Conservation (phyloP, 805 yeast species). For the Ogataea minuta region DNA sequence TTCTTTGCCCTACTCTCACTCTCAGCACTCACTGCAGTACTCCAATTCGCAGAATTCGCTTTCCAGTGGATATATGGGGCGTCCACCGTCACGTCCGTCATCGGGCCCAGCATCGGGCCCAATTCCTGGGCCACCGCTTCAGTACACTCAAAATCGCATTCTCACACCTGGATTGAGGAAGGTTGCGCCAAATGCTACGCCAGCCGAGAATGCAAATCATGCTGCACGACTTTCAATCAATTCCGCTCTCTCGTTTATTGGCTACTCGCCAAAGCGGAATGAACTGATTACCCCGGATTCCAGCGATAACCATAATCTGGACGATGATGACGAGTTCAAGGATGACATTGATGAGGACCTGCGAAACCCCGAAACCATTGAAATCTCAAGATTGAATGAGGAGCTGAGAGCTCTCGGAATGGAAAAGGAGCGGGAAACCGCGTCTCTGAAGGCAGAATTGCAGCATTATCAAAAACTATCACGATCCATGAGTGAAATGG, state of each 20-base stretch:
- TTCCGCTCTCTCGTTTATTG: slow-evolving; percentile 25
- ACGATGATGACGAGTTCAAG: slow-evolving; percentile 8
- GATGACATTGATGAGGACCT: slow-evolving; percentile 14
- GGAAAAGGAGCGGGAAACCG: slow-evolving; percentile 13
- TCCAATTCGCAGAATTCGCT: background rate
- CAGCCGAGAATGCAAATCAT: slow-evolving; percentile 7
- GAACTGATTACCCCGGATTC: slow-evolving; percentile 21
- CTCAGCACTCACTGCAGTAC: background rate
- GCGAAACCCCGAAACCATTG: slow-evolving; percentile 7
- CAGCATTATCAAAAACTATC: slow-evolving; percentile 10
- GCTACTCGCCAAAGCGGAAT: slow-evolving; percentile 18
- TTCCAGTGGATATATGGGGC: slow-evolving; percentile 3
- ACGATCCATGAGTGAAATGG: slow-evolving; percentile 8
- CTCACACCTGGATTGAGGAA: slow-evolving; percentile 27
- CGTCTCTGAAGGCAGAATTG: slow-evolving; percentile 5
- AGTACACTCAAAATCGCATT: slow-evolving; percentile 13
- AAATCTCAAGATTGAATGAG: slow-evolving; percentile 10
- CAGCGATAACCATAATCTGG: slow-evolving; percentile 13
- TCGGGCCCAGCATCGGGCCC: slow-evolving; percentile 1
- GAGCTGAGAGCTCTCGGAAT: slow-evolving; percentile 13
- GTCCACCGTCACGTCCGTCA: slow-evolving; percentile 6
- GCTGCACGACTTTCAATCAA: slow-evolving; percentile 26
- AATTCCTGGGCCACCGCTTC: slow-evolving; percentile 7
- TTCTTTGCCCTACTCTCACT: background rate
- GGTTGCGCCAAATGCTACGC: slow-evolving; percentile 10